Evolutionary conservation across 2,329 filamentous ascomycete genomes (phyloP), one percentile per base, ranked within the genome.

Genomic region (Ophiosphaerella herpotricha): DNA sequence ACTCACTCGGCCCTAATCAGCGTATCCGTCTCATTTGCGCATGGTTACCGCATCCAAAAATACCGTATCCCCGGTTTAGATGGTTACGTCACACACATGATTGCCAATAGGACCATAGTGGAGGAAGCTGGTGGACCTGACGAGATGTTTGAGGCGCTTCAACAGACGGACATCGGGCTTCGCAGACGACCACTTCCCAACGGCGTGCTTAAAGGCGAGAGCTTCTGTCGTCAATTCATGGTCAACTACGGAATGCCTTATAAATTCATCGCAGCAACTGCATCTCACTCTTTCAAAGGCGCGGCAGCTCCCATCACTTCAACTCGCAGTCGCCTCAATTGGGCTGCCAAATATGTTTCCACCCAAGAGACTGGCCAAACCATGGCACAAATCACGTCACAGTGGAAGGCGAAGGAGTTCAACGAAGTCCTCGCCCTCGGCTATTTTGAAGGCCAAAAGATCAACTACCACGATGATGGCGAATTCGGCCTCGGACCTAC

Each of bases 381-480:
- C 23, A 13, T 48, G 47, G 8, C 46, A 35, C 16, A 60, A 31
- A 8, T 50, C 44, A 2, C 35, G 29, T 12, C 55, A 32, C 36
- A 39, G 3, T 59, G 50, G 49, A 47, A 43, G 23, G 39, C 66
- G 18, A 54, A 72, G 1, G 74, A 78, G 5, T 87, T 87, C 71
- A 88, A 89, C 52, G 86, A 89, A 62, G 70, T 85, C 5, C 78
- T 88, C 1, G 78, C 81, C 2, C 74, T 88, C 0, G 84, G 81
- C 0, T 89, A 88, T 62, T 82, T 87, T 59, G 77, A 86, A 58
- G 70, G 77, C 0, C 81, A 84, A 41, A 76, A 77, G 24, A 87
- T 89, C 45, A 77, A 74, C 24, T 86, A 81, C 57, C 85, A 89
- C 50, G 85, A 88, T 49, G 86, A 89, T 56, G 86, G 86, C 4